These are phyloP conservation scores for Periglandula ipomoeae DNA, from an alignment of 2,329 filamentous ascomycete genomes.

Conservation along the genomic window DNA sequence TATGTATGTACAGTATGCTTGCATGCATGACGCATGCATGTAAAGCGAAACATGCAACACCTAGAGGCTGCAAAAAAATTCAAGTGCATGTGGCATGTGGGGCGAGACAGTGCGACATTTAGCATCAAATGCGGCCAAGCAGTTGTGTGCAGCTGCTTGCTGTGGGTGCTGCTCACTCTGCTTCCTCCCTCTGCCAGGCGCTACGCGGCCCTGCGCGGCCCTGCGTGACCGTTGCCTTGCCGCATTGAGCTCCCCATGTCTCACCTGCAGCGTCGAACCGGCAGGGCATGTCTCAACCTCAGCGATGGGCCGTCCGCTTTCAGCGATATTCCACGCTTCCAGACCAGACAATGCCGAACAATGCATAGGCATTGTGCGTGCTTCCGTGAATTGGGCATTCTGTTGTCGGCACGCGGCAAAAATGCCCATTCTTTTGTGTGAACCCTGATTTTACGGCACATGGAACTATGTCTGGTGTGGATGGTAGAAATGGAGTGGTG, in stretches of 20 bases:
- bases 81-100: constrained; percentile 8
- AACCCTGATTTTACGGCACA: background rate
- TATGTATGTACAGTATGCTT: background rate
- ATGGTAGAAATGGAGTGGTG: background rate
- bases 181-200: too few relatives aligned
- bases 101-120: constrained; percentile 5
- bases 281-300: background rate
- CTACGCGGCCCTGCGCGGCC: too few relatives aligned
- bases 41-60: constrained; percentile 1
- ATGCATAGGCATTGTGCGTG: background rate
- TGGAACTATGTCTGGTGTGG: background rate
- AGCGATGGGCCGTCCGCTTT: background rate
- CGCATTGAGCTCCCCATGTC: background rate
- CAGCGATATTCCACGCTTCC: too few relatives aligned
- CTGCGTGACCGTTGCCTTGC: background rate
- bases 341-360: background rate
- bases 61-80: background rate
- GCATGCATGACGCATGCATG: background rate
- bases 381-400: background rate
- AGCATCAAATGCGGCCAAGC: background rate
- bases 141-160: background rate
- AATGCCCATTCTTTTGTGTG: background rate
- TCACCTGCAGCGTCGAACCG: background rate
- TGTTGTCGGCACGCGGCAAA: background rate
- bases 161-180: too few relatives aligned